Percentiles rank a stretch among this genome's conserved stretches.
These are phyloP conservation scores for Talaromyces proteolyticus DNA, from an alignment of 495 filamentous ascomycete species.

Conservation along the genomic window DNA sequence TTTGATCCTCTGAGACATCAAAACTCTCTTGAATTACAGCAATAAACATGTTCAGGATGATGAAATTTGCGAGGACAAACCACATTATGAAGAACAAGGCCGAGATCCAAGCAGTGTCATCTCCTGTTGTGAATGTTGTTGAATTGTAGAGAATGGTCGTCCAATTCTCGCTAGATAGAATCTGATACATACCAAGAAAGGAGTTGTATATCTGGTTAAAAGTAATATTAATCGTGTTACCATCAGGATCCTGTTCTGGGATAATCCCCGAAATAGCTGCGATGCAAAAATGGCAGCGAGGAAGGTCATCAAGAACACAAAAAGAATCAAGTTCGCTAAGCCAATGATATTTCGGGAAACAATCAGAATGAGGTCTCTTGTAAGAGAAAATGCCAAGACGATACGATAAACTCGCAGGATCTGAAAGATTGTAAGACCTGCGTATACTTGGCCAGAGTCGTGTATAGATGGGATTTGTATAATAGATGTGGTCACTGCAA, in stretches of 20 bases:
- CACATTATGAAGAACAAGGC: constrained; percentile 89
- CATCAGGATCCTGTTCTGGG: constrained; percentile 48
- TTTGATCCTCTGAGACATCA: constrained; percentile 98
- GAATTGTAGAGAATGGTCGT: constrained; percentile 80
- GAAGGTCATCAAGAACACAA: constrained; percentile 93
- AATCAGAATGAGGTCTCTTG: constrained; percentile 72
- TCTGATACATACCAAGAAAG: constrained; percentile 96
- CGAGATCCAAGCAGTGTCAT: constrained; percentile 83
- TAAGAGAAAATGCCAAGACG: constrained; percentile 83
- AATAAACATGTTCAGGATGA: constrained; percentile 99
- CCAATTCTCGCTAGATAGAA: constrained; percentile 98
- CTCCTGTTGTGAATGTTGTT: constrained; percentile 55
- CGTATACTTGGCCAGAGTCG: constrained; percentile 69
- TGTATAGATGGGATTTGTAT: constrained; percentile 84
- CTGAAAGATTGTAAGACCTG: constrained; percentile 90
- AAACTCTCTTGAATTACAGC: constrained; percentile 99
- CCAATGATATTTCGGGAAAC: constrained; percentile 90
- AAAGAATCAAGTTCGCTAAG: constrained; percentile 90
- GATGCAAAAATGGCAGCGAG: constrained; percentile 89
- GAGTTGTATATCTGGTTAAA: constrained; percentile 92
- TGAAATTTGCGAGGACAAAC: constrained; percentile 94
- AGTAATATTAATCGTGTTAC: constrained; percentile 55
- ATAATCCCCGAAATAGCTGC: constrained; percentile 87
- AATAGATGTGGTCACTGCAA: constrained; percentile 74
- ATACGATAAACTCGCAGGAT: constrained; percentile 89